phyloP scores from a whole-genome alignment of 2,329 filamentous ascomycete species.

The Aspergillus amoenus region DNA sequence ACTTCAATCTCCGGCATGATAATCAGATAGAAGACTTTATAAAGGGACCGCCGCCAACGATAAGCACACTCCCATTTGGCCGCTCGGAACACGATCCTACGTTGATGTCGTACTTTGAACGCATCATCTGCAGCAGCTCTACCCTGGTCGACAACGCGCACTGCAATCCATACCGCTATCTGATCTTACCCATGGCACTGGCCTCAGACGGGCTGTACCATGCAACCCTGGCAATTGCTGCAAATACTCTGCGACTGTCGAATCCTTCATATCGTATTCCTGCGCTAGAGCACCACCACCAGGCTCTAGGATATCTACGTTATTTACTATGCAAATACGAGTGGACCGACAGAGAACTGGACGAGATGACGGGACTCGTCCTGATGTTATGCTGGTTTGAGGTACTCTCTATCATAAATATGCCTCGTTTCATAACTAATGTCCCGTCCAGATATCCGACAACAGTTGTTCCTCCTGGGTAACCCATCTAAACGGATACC shows the following conservation, averaged over 20 bases:
- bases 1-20: background rate
- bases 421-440: too few species aligned
- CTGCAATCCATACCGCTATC: slow-evolving; percentile 30
- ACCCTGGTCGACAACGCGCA: slow-evolving; percentile 27
- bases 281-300: slow-evolving; percentile 23
- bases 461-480: slow-evolving; percentile 28
- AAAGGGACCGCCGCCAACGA: background rate
- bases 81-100: slow-evolving; percentile 9
- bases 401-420: background rate
- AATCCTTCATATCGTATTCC: slow-evolving; percentile 20
- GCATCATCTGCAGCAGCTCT: slow-evolving; percentile 27
- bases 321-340: background rate
- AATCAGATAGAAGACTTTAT: background rate
- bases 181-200: slow-evolving; percentile 30
- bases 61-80: background rate
- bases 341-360: slow-evolving; percentile 19
- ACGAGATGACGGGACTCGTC: slow-evolving; percentile 27
- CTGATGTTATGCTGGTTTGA: slow-evolving; percentile 32
- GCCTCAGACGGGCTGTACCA: slow-evolving; percentile 27
- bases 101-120: slow-evolving; percentile 27
- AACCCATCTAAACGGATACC: slow-evolving; percentile 26
- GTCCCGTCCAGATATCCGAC: slow-evolving; percentile 21
- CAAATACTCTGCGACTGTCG: slow-evolving; percentile 24
- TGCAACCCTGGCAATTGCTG: slow-evolving; percentile 27
- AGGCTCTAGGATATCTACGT: background rate